Conservation (phyloP, 2,329 filamentous ascomycete genomes). For the Exophiala aquamarina region DNA sequence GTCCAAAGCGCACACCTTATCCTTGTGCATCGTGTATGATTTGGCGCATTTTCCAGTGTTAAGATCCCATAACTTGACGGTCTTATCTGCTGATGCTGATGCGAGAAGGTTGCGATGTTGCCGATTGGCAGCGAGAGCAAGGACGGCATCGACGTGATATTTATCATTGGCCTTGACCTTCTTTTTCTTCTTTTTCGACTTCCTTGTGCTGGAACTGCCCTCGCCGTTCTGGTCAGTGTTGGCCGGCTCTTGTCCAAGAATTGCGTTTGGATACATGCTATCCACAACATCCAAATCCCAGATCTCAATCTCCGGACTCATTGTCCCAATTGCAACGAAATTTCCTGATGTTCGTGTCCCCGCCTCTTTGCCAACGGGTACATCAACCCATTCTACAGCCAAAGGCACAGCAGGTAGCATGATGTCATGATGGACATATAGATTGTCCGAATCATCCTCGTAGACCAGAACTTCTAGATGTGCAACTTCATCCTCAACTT, state of each 20-base stretch:
- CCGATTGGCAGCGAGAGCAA: constrained; percentile 87
- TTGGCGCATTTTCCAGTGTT: constrained; percentile 90
- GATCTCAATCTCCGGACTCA: constrained; percentile 97
- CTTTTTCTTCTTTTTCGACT: constrained; percentile 91
- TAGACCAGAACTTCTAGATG: constrained; percentile 98
- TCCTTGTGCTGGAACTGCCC: constrained; percentile 36
- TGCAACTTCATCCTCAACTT: constrained; percentile 95
- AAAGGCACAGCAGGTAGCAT: constrained; percentile 97
- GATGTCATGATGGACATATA: constrained; percentile 99
- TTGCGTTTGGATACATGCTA: constrained; percentile 97
- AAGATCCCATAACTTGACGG: constrained; percentile 96
- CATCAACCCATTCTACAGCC: constrained; percentile 91
- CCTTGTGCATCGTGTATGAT: constrained; percentile 92
- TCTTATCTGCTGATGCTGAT: constrained; percentile 93
- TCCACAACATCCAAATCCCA: constrained; percentile 97
- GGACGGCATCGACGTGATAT: constrained; percentile 91
- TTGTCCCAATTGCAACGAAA: constrained; percentile 92
- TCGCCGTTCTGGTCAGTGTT: constrained; percentile 39
- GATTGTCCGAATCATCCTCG: constrained; percentile 90
- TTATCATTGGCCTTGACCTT: constrained; percentile 82
- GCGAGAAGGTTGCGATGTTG: constrained; percentile 92
- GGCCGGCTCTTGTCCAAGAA: constrained; percentile 73
- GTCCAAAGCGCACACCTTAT: constrained; percentile 94
- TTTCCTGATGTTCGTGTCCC: constrained; percentile 72
- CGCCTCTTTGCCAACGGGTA: constrained; percentile 74